Evolutionary conservation across 306 rosid species (phyloP).

Genomic region (Argentina anserina): DNA sequence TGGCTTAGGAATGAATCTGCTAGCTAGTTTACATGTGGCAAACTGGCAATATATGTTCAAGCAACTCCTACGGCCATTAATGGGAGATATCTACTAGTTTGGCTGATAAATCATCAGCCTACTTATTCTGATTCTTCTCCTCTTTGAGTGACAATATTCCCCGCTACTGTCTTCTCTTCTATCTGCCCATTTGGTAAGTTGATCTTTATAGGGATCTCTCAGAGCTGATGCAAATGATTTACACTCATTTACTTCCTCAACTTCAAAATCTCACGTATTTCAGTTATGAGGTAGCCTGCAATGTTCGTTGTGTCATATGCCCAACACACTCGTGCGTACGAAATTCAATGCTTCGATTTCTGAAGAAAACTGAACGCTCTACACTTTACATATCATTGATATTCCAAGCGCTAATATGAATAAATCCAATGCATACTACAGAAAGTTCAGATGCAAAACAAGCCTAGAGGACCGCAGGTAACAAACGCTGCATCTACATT

Average conservation of each 20-base stretch:
- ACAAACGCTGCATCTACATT: not conserved
- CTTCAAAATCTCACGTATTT: not conserved
- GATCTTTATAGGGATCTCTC: not conserved
- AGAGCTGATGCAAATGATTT: not conserved
- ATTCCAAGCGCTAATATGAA: not conserved
- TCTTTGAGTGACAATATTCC: not conserved
- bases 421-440: not conserved
- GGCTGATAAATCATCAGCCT: not conserved
- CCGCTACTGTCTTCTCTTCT: not conserved
- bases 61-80: slow-evolving; percentile 17
- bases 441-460: not conserved
- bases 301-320: not conserved
- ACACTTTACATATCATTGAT: not conserved
- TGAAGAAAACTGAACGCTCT: no score
- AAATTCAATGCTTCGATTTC: no score
- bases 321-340: no score
- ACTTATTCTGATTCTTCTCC: not conserved
- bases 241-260: not conserved
- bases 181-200: not conserved
- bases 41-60: not conserved
- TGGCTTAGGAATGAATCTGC: not conserved
- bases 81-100: not conserved
- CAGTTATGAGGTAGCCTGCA: not conserved
- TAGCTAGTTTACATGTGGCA: not conserved
- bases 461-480: not conserved